Evolutionary conservation across 352 stramenopile species (phyloP).

Genomic region (Poterioochromonas sp.): DNA sequence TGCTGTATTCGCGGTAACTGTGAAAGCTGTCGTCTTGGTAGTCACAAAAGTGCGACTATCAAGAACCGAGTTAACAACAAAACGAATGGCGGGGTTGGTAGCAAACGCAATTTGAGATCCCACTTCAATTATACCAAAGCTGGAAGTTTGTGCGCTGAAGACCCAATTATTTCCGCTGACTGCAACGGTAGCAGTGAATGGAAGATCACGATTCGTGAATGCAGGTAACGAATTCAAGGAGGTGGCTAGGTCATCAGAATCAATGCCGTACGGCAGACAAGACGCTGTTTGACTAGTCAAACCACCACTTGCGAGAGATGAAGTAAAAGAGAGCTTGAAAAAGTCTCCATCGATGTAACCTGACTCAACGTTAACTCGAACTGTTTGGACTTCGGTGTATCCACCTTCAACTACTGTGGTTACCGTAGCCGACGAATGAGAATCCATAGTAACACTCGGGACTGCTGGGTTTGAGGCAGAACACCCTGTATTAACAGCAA

Average conservation of each 20-base stretch:
- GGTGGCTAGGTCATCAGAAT: neutral
- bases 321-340: slow-evolving; percentile 38
- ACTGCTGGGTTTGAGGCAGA: neutral
- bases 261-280: neutral
- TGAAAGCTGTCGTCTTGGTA: slow-evolving; percentile 41
- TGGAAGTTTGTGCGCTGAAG: neutral
- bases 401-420: slow-evolving; percentile 43
- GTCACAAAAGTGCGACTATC: slow-evolving; percentile 35
- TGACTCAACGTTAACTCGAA: slow-evolving; percentile 43
- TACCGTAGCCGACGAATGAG: slow-evolving; percentile 30
- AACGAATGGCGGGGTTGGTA: too few species aligned
- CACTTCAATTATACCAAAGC: slow-evolving; percentile 4
- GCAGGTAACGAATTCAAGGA: neutral
- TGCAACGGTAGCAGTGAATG: neutral
- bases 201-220: neutral
- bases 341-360: slow-evolving; percentile 42
- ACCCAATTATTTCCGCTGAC: neutral
- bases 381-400: slow-evolving; percentile 41
- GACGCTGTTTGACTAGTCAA: neutral
- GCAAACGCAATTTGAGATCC: slow-evolving; percentile 34
- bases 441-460: neutral
- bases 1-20: neutral
- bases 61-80: neutral
- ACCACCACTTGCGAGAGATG: neutral
- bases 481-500: slow-evolving; percentile 36